phyloP scores from a whole-genome alignment of 495 filamentous ascomycete genomes.

The Aspergillus wentii region DNA sequence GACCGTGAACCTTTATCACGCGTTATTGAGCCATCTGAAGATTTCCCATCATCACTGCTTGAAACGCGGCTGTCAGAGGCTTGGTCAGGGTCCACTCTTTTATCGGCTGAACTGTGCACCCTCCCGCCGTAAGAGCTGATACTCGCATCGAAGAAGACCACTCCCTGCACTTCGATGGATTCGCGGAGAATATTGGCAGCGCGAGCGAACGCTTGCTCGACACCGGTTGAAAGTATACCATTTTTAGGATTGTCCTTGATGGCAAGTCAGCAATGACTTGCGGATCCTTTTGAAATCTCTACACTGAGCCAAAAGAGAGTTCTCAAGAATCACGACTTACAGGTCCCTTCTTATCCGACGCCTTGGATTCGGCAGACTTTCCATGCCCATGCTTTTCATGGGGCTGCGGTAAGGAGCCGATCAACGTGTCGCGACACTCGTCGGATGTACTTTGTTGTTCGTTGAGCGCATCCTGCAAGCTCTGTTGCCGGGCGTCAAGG shows the following conservation, averaged over 20 bases:
- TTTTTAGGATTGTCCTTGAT: not conserved
- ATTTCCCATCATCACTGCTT: not conserved
- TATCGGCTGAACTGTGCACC: constrained; percentile 1
- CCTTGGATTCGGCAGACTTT: too few relatives aligned
- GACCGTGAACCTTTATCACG: not conserved
- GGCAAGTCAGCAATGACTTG: too few relatives aligned
- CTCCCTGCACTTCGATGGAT: constrained; percentile 41
- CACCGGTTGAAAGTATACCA: not conserved
- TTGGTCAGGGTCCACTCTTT: too few relatives aligned
- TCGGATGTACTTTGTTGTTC: too few relatives aligned
- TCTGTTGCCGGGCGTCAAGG: constrained; percentile 18
- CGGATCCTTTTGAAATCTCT: too few relatives aligned
- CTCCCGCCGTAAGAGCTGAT: constrained; percentile 4
- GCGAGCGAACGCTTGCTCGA: constrained; percentile 9
- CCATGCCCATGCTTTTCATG: too few relatives aligned
- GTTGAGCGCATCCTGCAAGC: constrained; percentile 12
- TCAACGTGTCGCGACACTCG: too few relatives aligned
- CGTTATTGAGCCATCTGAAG: not conserved
- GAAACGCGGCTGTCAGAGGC: constrained; percentile 3
- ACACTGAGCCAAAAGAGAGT: too few relatives aligned
- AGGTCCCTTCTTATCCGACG: too few relatives aligned
- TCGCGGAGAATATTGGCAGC: constrained; percentile 43
- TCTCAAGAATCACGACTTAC: too few relatives aligned
- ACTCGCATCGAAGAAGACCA: constrained; percentile 42
- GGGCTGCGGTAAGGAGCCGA: too few relatives aligned